Percentiles rank a stretch among this genome's conserved stretches.
phyloP scores from a whole-genome alignment of 2,329 filamentous ascomycete genomes.

The Cladophialophora exuberans region DNA sequence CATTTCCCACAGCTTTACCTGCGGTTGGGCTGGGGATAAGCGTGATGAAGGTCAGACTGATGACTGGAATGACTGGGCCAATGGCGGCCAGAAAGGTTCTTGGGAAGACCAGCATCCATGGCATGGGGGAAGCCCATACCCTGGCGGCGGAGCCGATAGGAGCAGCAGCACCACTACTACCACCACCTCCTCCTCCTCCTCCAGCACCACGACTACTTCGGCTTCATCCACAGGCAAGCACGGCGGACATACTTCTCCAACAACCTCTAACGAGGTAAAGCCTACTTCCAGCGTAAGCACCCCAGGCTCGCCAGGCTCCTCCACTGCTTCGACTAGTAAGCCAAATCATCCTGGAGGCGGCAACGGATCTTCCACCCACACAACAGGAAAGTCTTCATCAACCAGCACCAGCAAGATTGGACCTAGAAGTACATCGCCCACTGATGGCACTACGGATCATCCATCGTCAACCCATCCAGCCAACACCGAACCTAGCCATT shows the following conservation, averaged over 20 bases:
- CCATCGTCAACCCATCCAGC: not conserved
- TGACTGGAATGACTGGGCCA: not conserved
- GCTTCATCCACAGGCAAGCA: not conserved
- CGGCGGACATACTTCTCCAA: not conserved
- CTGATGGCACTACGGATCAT: not conserved
- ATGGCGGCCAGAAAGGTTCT: not conserved
- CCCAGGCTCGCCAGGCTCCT: not conserved
- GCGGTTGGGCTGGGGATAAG: slow-evolving; percentile 14
- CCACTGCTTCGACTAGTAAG: not conserved
- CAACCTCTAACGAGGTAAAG: not conserved
- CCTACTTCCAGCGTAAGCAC: not conserved
- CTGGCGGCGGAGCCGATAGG: not conserved
- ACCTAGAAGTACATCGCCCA: not conserved
- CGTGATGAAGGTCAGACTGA: slow-evolving; percentile 2
- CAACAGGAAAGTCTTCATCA: not conserved
- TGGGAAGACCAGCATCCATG: slow-evolving; percentile 22
- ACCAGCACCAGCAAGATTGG: not conserved
- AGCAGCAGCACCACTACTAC: not conserved
- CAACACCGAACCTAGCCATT: not conserved
- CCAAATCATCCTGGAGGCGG: not conserved
- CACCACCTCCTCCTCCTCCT: not conserved
- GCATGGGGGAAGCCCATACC: slow-evolving; percentile 16
- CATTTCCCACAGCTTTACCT: slow-evolving; percentile 22
- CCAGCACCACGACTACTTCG: not conserved
- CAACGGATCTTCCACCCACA: not conserved